These are phyloP conservation scores for Hypoxylon sp. DNA, from an alignment of 2,329 filamentous ascomycete species.

Conservation along the genomic window DNA sequence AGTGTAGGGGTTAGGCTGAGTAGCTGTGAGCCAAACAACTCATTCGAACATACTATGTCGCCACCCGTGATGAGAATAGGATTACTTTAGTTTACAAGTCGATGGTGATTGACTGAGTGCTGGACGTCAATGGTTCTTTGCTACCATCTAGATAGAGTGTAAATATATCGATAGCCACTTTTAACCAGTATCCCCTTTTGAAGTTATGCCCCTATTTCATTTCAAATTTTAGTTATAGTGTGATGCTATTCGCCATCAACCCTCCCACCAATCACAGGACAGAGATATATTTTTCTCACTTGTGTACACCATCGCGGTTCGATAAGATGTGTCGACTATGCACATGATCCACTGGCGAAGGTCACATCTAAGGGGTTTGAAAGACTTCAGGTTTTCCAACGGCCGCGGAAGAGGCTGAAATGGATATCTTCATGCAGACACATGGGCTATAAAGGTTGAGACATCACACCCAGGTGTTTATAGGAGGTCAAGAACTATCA, in stretches of 20 bases:
- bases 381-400: neutral
- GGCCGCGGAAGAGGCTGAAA: neutral
- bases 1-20: neutral
- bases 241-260: neutral
- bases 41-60: neutral
- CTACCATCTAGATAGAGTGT: too few species aligned
- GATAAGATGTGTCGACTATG: neutral
- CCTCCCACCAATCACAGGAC: neutral
- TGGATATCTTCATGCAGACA: neutral
- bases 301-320: neutral
- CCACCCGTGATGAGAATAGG: neutral
- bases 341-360: neutral
- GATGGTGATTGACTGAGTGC: neutral
- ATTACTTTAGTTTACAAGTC: neutral
- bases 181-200: neutral
- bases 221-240: neutral
- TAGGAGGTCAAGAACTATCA: neutral
- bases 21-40: neutral
- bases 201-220: neutral
- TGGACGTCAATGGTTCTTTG: neutral
- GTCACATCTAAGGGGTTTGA: neutral
- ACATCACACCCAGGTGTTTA: neutral
- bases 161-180: too few species aligned
- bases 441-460: neutral
- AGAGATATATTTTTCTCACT: neutral